Base-by-base conservation (phyloP, 1,284 basidiomycete species). In the Moesziomyces sp. region DNA sequence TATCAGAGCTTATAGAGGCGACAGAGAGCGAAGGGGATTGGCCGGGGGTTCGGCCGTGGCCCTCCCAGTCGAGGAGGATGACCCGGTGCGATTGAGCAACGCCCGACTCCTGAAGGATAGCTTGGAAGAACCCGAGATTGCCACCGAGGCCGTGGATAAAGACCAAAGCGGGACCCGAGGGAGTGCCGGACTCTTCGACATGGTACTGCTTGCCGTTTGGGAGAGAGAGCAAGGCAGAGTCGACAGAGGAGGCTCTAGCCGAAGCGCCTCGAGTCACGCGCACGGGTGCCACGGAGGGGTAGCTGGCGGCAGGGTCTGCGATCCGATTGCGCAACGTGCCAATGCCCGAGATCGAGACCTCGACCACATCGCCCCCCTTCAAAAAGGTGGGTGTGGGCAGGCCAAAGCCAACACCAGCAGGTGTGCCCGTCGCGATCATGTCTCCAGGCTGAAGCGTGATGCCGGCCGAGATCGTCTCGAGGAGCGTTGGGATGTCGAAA, bases 401-500 rank as follows among this genome's bases (percentile, higher is more conserved):
- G 24, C 51, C 51, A 19, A 53, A 43, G 18, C 51, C 51, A 9
- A 53, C 51, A 43, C 51, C 51, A 43, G 51, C 51, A 28, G 51
- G 51, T n/a, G 51, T 53, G 18, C 51, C 51, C 2, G 51, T 43
- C 9, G 51, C 51, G 8, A 53, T 43, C 42, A 53, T 40, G 38
- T 53, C 51, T 18, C 51, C 51, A 21, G 51, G 51, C 24, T 53
- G 51, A 11, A 53, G 40, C 18, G 51, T 53, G 26, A 53, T 53
- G n/a, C 51, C 51, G n/a, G 42, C 40, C 51, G 51, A 53, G 42
- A 53, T 53, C 14, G 51, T 53, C 40, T 53, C 40, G n/a, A 53
- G 19, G 40, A 53, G 51, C 14, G 51, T 53, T 13, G 51, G 51
- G 26, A 53, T 53, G 23, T 53, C 51, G 26, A 53, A 53, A 28